A percentile compares a stretch with the other conserved stretches of the same genome.
These are phyloP conservation scores for Paramyrothecium roridum DNA, from an alignment of 2,329 filamentous ascomycete genomes.

Conservation along the genomic window DNA sequence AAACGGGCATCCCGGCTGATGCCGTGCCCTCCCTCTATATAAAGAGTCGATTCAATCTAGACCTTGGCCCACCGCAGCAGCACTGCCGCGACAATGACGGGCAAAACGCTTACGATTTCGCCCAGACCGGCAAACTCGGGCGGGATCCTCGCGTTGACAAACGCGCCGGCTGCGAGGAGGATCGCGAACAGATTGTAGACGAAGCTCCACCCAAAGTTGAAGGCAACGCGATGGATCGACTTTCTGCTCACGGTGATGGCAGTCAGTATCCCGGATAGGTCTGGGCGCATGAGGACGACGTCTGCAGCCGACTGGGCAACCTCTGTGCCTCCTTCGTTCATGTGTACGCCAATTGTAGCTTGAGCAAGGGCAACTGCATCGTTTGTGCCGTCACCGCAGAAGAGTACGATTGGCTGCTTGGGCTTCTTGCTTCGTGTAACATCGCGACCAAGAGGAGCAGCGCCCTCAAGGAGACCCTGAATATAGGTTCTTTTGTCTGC, in stretches of 20 bases:
- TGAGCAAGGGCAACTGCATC: slow-evolving; percentile 71
- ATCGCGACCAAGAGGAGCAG: background rate
- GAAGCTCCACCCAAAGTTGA: slow-evolving; percentile 70
- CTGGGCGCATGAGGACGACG: slow-evolving; percentile 60
- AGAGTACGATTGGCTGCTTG: slow-evolving; percentile 50
- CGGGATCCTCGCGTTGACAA: slow-evolving; percentile 49
- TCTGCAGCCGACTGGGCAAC: slow-evolving; percentile 66
- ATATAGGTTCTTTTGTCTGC: slow-evolving; percentile 45
- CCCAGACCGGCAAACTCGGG: slow-evolving; percentile 67
- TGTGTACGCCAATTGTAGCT: slow-evolving; percentile 68
- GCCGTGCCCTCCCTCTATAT: too few species aligned
- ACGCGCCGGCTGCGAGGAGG: slow-evolving; percentile 62
- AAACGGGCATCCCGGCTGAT: too few species aligned
- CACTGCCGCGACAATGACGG: slow-evolving; percentile 49
- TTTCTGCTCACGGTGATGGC: slow-evolving; percentile 52
- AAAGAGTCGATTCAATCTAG: slow-evolving; percentile 1
- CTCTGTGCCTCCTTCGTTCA: slow-evolving; percentile 55
- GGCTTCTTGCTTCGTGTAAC: background rate
- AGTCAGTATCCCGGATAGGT: slow-evolving; percentile 52
- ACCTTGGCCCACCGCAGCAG: slow-evolving; percentile 20
- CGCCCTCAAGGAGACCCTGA: slow-evolving; percentile 26
- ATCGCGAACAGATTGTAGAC: slow-evolving; percentile 70
- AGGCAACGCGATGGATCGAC: slow-evolving; percentile 47
- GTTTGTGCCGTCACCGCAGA: slow-evolving; percentile 77
- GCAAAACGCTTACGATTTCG: slow-evolving; percentile 71